Evolutionary conservation across 345 rosid species (phyloP), one percentile per base, ranked within the genome.

Genomic region (Dimocarpus longan): DNA sequence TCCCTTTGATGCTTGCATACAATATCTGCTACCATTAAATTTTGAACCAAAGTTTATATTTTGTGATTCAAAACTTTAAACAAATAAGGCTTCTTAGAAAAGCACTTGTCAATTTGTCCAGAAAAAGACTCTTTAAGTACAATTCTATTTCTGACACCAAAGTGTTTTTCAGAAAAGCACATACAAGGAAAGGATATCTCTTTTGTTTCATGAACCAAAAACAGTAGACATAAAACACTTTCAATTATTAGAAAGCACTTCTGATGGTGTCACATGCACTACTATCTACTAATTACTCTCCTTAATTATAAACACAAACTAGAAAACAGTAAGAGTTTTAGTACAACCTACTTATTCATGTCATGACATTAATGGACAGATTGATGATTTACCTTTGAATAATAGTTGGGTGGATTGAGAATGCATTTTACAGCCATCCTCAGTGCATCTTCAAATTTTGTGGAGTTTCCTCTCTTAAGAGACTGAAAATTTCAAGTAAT

Each of bases 401-500:
- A 88, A 70, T 90, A 88, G 16, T 80, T 77, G 10, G 87, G 64
- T 59, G 93, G 85, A 24, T 80, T 78, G 67, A 69, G 79, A 82
- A 90, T 82, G 85, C 91, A 91, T 80, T 87, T 88, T 16, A 90
- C 83, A 37, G 84, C 87, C 80, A 72, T 84, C 71, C 74, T 84
- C 43, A 87, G 78, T 2, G 93, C 79, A 52, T 85, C 87, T 62
- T 84, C 87, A 52, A 91, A 90, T 18, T 84, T 85, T 59, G 67
- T 67, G 22, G 83, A 71, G 22, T 71, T 84, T 28, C 77, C 85
- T 56, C 76, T 80, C 84, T 83, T 85, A 68, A 86, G 82, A 26
- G 89, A 78, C 91, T 89, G 82, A 64, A 76, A 73, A 46, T 22
- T 2, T 54, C 8, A 71, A 12, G 16, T 5, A 6, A n/a, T 26